These are phyloP conservation scores for Collybiopsis luxurians DNA, from an alignment of 768 basidiomycete genomes.

Conservation along the genomic window DNA sequence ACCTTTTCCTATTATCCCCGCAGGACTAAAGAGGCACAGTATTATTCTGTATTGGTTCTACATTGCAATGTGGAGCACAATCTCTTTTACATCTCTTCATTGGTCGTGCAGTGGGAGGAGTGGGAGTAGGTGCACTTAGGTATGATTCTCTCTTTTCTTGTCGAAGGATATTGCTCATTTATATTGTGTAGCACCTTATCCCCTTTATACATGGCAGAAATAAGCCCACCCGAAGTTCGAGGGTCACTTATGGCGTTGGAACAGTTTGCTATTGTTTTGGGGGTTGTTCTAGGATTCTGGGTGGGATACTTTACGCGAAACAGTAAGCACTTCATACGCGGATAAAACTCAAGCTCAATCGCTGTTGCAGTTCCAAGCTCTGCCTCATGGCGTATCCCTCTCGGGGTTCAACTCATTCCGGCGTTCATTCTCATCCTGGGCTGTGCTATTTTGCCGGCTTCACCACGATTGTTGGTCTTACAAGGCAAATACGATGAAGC, in stretches of 20 bases:
- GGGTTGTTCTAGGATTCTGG: constrained; percentile 85
- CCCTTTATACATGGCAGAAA: constrained; percentile 82
- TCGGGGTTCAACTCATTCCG: constrained; percentile 69
- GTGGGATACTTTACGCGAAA: constrained; percentile 70
- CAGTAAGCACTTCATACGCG: constrained; percentile 34
- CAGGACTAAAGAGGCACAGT: constrained; percentile 30
- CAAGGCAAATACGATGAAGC: constrained; percentile 60
- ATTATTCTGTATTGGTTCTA: constrained; percentile 71
- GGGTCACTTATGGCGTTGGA: constrained; percentile 80
- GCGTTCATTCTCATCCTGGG: constrained; percentile 66
- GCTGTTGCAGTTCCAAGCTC: constrained; percentile 49
- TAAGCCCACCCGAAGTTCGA: constrained; percentile 75
- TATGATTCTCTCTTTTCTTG: constrained; percentile 18
- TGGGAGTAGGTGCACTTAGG: constrained; percentile 80
- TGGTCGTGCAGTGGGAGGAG: constrained; percentile 73
- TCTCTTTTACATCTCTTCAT: constrained; percentile 55
- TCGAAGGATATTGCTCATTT: neutral
- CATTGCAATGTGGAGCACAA: constrained; percentile 61
- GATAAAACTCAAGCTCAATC: too few species aligned
- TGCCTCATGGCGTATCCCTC: constrained; percentile 74
- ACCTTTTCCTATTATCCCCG: neutral
- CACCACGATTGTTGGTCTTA: constrained; percentile 56
- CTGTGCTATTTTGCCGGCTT: constrained; percentile 51
- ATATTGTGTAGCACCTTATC: constrained; percentile 65
- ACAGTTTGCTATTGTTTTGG: constrained; percentile 77